Conservation (phyloP, 2,329 filamentous ascomycete species). For the Triangularia verruculosa region DNA sequence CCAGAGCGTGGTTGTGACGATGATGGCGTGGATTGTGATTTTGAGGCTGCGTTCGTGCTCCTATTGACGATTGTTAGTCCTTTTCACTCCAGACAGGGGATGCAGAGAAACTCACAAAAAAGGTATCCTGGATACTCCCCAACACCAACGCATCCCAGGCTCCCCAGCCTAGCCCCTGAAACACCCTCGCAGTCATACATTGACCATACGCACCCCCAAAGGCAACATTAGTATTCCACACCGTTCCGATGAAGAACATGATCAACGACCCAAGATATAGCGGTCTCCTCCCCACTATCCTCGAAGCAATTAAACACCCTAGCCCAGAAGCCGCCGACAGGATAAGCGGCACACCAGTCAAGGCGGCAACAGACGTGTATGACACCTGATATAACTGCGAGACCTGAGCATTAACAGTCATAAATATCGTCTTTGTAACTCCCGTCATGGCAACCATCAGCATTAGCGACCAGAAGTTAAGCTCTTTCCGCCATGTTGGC, state of each 20-base stretch:
- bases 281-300: slow-evolving; percentile 51
- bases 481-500: slow-evolving; percentile 52
- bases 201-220: slow-evolving; percentile 39
- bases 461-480: slow-evolving; percentile 47
- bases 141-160: slow-evolving; percentile 54
- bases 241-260: slow-evolving; percentile 46
- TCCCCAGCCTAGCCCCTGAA: slow-evolving; percentile 59
- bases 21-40: slow-evolving; percentile 44
- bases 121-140: slow-evolving; percentile 54
- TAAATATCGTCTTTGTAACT: slow-evolving; percentile 53
- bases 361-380: slow-evolving; percentile 46
- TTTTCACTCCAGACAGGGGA: background rate
- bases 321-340: slow-evolving; percentile 47
- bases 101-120: slow-evolving; percentile 45
- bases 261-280: slow-evolving; percentile 48
- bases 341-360: slow-evolving; percentile 54
- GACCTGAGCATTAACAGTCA: slow-evolving; percentile 47
- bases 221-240: slow-evolving; percentile 48
- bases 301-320: slow-evolving; percentile 41
- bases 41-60: slow-evolving; percentile 51
- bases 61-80: slow-evolving; percentile 36
- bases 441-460: slow-evolving; percentile 45
- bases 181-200: slow-evolving; percentile 50
- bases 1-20: slow-evolving; percentile 49
- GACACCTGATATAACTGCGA: slow-evolving; percentile 43